phyloP scores from a whole-genome alignment of 202 grass and related monocot genomes.

The Thinopyrum obtusiflorum region DNA sequence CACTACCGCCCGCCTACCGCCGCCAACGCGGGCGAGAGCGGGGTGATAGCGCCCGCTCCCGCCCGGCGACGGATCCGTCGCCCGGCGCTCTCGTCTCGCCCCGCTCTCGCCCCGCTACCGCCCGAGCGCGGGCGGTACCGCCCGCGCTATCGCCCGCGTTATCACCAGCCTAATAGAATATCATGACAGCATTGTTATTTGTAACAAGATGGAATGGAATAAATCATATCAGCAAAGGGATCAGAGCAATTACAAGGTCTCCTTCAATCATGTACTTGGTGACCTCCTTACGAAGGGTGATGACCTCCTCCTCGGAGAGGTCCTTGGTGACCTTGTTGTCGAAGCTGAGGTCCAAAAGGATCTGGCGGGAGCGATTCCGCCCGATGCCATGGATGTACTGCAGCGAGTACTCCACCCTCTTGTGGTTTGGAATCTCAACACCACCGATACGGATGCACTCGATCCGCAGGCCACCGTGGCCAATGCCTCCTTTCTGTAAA shows the following conservation, averaged over 20 bases:
- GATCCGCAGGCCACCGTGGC: constrained; percentile 53
- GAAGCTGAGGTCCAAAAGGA: constrained; percentile 73
- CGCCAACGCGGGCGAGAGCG: no score
- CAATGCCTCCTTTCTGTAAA: constrained; percentile 42
- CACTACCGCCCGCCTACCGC: no score
- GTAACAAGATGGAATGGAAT: background rate
- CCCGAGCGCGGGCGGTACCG: no score
- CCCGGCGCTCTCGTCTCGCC: no score
- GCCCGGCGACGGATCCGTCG: no score
- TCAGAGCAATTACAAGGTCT: constrained; percentile 63
- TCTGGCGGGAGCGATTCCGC: constrained; percentile 59
- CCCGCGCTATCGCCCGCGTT: no score
- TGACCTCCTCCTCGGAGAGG: constrained; percentile 81
- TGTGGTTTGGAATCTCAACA: constrained; percentile 93
- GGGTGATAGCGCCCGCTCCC: no score
- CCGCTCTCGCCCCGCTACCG: no score
- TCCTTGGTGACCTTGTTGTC: constrained; percentile 85
- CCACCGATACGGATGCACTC: constrained; percentile 89
- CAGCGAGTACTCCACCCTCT: constrained; percentile 83
- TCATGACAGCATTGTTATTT: background rate
- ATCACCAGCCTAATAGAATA: no score
- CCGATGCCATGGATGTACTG: constrained; percentile 94
- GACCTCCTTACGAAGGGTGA: constrained; percentile 82
- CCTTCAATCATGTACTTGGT: constrained; percentile 94
- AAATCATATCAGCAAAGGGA: constrained; percentile 7